phyloP scores from a whole-genome alignment of 2,329 filamentous ascomycete species.

The Colletotrichum spinosum region DNA sequence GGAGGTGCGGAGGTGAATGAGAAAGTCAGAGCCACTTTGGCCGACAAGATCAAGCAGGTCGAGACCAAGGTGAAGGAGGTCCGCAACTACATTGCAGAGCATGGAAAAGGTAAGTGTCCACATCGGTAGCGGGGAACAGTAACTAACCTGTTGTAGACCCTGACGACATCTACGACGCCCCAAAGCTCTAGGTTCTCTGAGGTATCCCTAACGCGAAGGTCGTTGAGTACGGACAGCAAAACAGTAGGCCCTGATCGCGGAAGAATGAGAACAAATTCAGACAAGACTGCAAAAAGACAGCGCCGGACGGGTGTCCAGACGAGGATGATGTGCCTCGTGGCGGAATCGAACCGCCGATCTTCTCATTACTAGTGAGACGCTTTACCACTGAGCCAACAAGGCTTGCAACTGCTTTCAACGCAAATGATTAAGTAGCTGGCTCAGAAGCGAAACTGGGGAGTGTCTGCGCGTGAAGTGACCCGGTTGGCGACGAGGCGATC shows the following conservation, averaged over 20 bases:
- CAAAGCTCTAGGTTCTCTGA: slow-evolving; percentile 50
- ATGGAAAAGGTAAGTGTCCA: slow-evolving; percentile 61
- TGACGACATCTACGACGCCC: slow-evolving; percentile 62
- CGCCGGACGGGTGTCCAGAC: accelerated
- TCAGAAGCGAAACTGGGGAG: too few relatives aligned
- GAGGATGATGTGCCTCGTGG: slow-evolving; percentile 32
- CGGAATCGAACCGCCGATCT: slow-evolving; percentile 40
- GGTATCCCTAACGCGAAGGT: not conserved
- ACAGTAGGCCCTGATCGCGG: not conserved
- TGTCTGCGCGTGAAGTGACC: too few relatives aligned
- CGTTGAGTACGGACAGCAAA: not conserved
- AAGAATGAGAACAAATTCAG: not conserved
- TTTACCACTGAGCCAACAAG: slow-evolving; percentile 40
- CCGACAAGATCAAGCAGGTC: slow-evolving; percentile 60
- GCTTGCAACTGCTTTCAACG: too few relatives aligned
- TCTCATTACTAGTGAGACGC: slow-evolving; percentile 40
- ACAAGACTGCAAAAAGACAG: not conserved
- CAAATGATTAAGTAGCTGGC: not conserved
- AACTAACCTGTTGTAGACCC: slow-evolving; percentile 54
- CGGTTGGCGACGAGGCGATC: too few relatives aligned
- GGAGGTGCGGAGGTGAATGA: slow-evolving; percentile 61
- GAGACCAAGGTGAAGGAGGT: slow-evolving; percentile 60
- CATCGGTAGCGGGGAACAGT: slow-evolving; percentile 17
- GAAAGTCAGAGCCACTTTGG: slow-evolving; percentile 56
- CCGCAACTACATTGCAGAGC: slow-evolving; percentile 61